These are phyloP conservation scores for Phytophthora pisi DNA, from an alignment of 352 stramenopile genomes.

Conservation along the genomic window DNA sequence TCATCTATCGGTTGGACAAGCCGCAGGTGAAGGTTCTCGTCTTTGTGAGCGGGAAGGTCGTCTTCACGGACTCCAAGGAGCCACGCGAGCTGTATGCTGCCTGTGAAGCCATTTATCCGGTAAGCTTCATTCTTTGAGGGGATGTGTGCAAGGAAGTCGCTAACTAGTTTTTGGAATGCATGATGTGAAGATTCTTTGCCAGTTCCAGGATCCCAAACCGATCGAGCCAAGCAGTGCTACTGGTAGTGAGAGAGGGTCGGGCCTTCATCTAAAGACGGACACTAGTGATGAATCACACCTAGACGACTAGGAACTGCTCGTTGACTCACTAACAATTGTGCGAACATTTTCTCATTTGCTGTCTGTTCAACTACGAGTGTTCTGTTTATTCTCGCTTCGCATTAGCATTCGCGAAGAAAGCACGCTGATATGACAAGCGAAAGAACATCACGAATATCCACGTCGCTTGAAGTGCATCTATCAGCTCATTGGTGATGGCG, in stretches of 20 bases:
- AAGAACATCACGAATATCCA: conserved; percentile 36
- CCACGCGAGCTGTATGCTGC: conserved; percentile 79
- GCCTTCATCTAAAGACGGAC: conserved; percentile 25
- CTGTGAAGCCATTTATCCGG: conserved; percentile 81
- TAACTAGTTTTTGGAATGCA: background rate
- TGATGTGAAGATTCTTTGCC: conserved; percentile 58
- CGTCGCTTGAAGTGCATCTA: conserved; percentile 21
- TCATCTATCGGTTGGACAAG: conserved; percentile 98
- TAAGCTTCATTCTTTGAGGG: conserved; percentile 27
- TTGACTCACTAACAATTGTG: no score
- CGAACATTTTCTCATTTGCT: no score
- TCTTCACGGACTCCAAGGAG: conserved; percentile 95
- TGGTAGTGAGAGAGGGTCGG: background rate
- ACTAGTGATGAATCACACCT: conserved; percentile 47
- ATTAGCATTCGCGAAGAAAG: conserved; percentile 40
- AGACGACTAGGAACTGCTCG: conserved; percentile 33
- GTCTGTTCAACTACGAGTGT: no score
- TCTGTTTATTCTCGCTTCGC: background rate
- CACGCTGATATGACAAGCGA: conserved; percentile 42
- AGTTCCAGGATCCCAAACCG: conserved; percentile 60
- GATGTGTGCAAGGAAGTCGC: background rate
- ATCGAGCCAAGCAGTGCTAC: conserved; percentile 18
- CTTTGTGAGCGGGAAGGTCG: conserved; percentile 98
- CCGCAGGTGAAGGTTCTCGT: conserved; percentile 98
- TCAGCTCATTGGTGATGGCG: conserved; percentile 8